phyloP scores from a whole-genome alignment of 352 stramenopile species.

The Pythium scleroteichum region DNA sequence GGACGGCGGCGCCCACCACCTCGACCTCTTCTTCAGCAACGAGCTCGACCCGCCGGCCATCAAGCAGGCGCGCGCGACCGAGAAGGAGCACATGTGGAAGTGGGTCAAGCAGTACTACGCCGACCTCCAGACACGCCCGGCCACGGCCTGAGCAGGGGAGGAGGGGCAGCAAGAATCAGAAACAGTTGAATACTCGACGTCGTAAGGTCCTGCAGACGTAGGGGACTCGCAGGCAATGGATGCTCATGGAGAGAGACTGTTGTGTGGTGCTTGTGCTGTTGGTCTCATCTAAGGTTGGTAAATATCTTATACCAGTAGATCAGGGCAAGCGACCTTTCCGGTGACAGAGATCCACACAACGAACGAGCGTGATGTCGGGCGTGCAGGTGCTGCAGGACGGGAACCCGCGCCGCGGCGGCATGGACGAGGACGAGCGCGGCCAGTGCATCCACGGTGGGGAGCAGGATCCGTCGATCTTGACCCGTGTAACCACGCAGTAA shows the following conservation, averaged over 20 bases:
- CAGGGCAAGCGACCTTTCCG: too few relatives aligned
- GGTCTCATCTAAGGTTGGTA: too few relatives aligned
- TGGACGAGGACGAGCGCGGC: slow-evolving; percentile 76
- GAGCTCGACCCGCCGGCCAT: slow-evolving; percentile 79
- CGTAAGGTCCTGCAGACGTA: slow-evolving; percentile 2
- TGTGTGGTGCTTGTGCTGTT: too few relatives aligned
- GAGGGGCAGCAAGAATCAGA: neutral
- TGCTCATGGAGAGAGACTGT: too few relatives aligned
- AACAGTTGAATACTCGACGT: too few relatives aligned
- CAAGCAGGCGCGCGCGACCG: slow-evolving; percentile 58
- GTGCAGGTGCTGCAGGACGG: slow-evolving; percentile 74
- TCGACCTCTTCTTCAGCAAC: slow-evolving; percentile 93
- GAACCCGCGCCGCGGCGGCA: slow-evolving; percentile 74
- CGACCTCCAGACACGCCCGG: slow-evolving; percentile 4
- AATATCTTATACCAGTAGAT: too few relatives aligned
- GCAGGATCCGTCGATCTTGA: too few relatives aligned
- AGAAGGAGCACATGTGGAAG: slow-evolving; percentile 78
- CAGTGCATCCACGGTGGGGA: slow-evolving; percentile 74
- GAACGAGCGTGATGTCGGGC: slow-evolving; percentile 49
- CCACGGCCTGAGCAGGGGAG: neutral
- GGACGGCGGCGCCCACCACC: slow-evolving; percentile 80
- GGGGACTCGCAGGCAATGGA: too few relatives aligned
- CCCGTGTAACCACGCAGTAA: too few relatives aligned
- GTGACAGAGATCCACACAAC: too few relatives aligned
- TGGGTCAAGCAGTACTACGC: slow-evolving; percentile 57